phyloP scores from a whole-genome alignment of 805 yeast species.

The Kazachstania bromeliacearum region DNA sequence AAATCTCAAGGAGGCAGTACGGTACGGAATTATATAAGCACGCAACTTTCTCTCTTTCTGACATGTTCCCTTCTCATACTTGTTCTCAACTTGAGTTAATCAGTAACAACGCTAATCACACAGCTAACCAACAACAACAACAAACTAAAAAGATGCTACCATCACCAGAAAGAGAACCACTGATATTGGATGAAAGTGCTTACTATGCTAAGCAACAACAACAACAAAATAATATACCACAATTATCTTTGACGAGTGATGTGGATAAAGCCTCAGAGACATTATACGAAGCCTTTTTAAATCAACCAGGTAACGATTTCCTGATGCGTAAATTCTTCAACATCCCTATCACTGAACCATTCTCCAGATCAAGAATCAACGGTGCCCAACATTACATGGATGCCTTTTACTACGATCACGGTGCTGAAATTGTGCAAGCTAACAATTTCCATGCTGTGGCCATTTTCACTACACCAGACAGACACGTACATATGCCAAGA shows the following conservation, averaged over 20 bases:
- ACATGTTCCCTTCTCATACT: no score
- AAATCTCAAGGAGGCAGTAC: no score
- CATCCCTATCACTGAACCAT: slow-evolving; percentile 16
- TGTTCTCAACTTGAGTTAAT: no score
- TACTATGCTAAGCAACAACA: no score
- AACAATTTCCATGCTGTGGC: slow-evolving; percentile 29
- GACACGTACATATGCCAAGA: slow-evolving; percentile 16
- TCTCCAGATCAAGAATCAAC: slow-evolving; percentile 18
- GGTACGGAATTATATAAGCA: no score
- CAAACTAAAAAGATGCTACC: no score
- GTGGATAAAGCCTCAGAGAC: slow-evolving; percentile 21
- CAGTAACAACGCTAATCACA: no score
- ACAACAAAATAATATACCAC: no score
- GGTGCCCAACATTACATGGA: slow-evolving; percentile 20
- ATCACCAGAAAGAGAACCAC: no score
- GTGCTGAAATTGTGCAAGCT: slow-evolving; percentile 27
- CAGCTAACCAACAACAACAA: no score
- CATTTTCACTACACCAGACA: slow-evolving; percentile 23
- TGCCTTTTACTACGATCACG: slow-evolving; percentile 21
- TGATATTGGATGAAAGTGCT: no score
- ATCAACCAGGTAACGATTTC: slow-evolving; percentile 22
- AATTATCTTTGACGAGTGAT: slow-evolving; percentile 16
- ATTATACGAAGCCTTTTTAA: slow-evolving; percentile 22
- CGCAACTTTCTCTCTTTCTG: no score
- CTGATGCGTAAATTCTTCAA: slow-evolving; percentile 25